phyloP scores from a whole-genome alignment of 2,329 filamentous ascomycete genomes.

The Chrysoporthe puriensis region DNA sequence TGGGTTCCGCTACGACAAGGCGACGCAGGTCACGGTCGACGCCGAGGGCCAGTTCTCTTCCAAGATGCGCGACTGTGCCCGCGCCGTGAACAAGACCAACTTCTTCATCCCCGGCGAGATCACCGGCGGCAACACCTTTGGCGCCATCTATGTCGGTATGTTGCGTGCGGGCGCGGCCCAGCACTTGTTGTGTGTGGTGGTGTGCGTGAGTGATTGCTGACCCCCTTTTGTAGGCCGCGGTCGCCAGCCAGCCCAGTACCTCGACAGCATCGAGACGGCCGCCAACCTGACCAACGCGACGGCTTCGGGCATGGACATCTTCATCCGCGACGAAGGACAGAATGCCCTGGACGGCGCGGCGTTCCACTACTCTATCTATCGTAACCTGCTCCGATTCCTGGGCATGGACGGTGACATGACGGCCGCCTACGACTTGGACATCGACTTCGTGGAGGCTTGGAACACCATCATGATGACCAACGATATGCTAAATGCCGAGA shows the following conservation, averaged over 20 bases:
- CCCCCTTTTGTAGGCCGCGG: slow-evolving; percentile 44
- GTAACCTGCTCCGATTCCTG: slow-evolving; percentile 37
- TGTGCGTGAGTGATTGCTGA: neutral
- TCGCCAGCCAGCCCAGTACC: slow-evolving; percentile 44
- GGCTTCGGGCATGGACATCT: slow-evolving; percentile 35
- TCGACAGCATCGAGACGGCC: slow-evolving; percentile 26
- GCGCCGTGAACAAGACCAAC: slow-evolving; percentile 59
- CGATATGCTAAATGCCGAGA: slow-evolving; percentile 63
- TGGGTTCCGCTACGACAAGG: slow-evolving; percentile 68
- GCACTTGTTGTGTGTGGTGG: too few species aligned
- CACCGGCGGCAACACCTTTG: slow-evolving; percentile 63
- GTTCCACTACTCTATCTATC: slow-evolving; percentile 44
- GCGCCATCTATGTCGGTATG: slow-evolving; percentile 59
- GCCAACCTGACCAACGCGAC: slow-evolving; percentile 29
- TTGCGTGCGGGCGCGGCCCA: neutral
- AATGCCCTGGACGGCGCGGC: slow-evolving; percentile 50
- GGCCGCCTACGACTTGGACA: slow-evolving; percentile 38
- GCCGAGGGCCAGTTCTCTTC: slow-evolving; percentile 60
- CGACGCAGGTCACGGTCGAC: slow-evolving; percentile 62
- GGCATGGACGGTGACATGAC: slow-evolving; percentile 39
- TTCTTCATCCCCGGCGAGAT: slow-evolving; percentile 68
- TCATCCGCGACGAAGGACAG: slow-evolving; percentile 60
- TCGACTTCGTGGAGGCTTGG: slow-evolving; percentile 54
- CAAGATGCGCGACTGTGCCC: slow-evolving; percentile 59
- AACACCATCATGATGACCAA: slow-evolving; percentile 60